Evolutionary conservation across 208 protist species (phyloP).

Genomic region (Herpetomonas samuelpessoai): DNA sequence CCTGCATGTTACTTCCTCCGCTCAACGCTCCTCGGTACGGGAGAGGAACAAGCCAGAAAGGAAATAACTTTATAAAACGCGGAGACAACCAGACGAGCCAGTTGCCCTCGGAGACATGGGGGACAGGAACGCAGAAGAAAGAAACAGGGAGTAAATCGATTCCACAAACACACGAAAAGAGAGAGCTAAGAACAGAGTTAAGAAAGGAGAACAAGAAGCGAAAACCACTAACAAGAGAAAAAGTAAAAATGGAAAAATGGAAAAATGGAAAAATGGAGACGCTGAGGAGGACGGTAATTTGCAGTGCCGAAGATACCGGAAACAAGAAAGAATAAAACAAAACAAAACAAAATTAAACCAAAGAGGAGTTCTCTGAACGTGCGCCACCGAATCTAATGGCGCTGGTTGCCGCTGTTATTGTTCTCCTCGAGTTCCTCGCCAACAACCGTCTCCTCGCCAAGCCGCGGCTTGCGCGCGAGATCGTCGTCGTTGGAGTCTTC

Average conservation of each 20-base stretch:
- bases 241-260: background rate
- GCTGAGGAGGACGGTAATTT: background rate
- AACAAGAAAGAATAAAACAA: background rate
- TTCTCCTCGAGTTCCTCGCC: background rate
- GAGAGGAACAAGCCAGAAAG: no score
- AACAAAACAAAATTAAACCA: background rate
- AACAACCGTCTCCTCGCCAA: background rate
- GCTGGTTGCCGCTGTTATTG: no score
- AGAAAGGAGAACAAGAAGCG: constrained; percentile 4
- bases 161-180: constrained; percentile 4
- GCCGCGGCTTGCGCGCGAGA: background rate
- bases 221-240: background rate
- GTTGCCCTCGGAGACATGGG: no score
- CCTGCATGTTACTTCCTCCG: no score
- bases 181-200: constrained; percentile 10
- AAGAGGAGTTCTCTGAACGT: constrained; percentile 5
- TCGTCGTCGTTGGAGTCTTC: background rate
- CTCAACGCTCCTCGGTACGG: no score
- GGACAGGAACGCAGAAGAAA: no score
- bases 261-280: constrained; percentile 11
- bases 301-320: background rate
- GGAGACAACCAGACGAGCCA: no score
- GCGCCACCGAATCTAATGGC: no score
- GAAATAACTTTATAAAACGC: no score
- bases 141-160: no score